Evolutionary conservation across 768 basidiomycete genomes (phyloP).

Genomic region (Russula emetica): DNA sequence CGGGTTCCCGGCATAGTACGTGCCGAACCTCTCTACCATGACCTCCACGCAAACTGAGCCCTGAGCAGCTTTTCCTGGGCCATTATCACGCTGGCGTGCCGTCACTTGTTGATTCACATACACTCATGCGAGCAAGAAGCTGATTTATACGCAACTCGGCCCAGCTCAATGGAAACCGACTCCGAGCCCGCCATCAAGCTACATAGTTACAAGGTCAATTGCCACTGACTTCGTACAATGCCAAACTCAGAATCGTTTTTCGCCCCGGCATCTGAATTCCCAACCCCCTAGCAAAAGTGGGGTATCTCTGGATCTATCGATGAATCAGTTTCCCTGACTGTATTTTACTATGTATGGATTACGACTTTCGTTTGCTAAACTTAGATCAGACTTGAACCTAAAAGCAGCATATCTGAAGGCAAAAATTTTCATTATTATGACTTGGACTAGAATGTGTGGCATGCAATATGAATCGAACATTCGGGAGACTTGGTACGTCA

Average conservation of each 20-base stretch:
- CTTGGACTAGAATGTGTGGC: too few species aligned
- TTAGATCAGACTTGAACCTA: neutral
- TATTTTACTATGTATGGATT: neutral
- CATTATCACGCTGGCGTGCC: neutral
- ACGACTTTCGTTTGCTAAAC: neutral
- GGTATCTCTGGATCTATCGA: neutral
- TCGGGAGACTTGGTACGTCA: neutral
- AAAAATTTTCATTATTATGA: too few species aligned
- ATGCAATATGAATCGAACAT: neutral
- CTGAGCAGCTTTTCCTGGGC: constrained; percentile 19
- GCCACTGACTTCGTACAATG: neutral
- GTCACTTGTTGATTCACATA: constrained; percentile 14
- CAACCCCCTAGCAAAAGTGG: neutral
- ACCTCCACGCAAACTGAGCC: neutral
- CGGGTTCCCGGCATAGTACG: constrained; percentile 9
- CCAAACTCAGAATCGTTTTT: neutral
- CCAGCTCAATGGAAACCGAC: neutral
- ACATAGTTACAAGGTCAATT: neutral
- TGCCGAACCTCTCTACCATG: neutral
- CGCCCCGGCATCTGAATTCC: neutral
- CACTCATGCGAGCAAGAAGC: constrained; percentile 3
- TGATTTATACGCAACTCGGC: neutral
- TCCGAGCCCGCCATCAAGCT: neutral
- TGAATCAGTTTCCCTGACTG: neutral
- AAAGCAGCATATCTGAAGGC: neutral